Conservation (phyloP, 176 grass and related monocot species). For the Lolium multiflorum region DNA sequence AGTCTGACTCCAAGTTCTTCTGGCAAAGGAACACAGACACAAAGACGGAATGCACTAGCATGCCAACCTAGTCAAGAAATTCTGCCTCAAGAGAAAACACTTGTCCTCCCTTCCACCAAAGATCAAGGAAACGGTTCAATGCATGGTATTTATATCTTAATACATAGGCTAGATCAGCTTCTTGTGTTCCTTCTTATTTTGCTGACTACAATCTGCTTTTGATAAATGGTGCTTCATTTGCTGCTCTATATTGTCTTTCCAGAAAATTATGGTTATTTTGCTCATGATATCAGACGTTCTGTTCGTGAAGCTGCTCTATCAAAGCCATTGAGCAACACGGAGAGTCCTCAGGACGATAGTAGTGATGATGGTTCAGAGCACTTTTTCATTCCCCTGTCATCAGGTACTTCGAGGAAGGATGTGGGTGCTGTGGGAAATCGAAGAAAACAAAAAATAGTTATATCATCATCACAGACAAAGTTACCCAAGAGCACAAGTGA, state of each 20-base stretch:
- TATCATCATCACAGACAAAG: constrained; percentile 48
- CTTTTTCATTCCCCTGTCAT: constrained; percentile 82
- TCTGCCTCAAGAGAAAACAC: constrained; percentile 44
- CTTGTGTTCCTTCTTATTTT: constrained; percentile 21
- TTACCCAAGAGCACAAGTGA: constrained; percentile 47
- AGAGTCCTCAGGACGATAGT: constrained; percentile 61
- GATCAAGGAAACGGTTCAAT: constrained; percentile 48
- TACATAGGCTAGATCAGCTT: constrained; percentile 4
- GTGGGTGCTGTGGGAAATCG: constrained; percentile 54
- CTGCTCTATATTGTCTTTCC: constrained; percentile 45
- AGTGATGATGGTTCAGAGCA: constrained; percentile 76
- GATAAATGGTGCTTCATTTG: constrained; percentile 26
- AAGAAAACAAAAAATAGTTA: constrained; percentile 63
- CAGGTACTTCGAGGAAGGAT: constrained; percentile 58
- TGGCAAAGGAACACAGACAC: constrained; percentile 66
- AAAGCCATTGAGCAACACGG: constrained; percentile 62
- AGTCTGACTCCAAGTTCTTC: constrained; percentile 86
- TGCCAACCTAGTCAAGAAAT: constrained; percentile 63
- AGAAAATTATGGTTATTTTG: constrained; percentile 66
- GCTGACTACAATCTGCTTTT: constrained; percentile 7
- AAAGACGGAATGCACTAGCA: constrained; percentile 54
- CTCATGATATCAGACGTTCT: constrained; percentile 79
- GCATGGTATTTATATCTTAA: constrained; percentile 45
- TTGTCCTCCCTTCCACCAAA: constrained; percentile 35
- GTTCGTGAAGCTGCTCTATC: constrained; percentile 91